These are phyloP conservation scores for Picochlorum sp. DNA, from an alignment of 139 green algal species.

Conservation along the genomic window DNA sequence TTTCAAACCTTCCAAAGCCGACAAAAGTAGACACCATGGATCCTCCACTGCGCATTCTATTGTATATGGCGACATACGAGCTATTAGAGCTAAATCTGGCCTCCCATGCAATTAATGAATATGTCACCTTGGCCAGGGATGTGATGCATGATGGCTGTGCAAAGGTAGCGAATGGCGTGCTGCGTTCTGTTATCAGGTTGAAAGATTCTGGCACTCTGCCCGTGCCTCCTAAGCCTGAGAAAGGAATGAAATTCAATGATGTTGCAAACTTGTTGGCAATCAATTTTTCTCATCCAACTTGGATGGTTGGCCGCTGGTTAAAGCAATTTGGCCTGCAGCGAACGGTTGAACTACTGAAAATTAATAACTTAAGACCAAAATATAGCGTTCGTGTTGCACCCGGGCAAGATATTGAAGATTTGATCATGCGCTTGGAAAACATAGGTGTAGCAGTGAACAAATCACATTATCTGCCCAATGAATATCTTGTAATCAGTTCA, in stretches of 20 bases:
- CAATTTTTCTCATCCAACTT: slow-evolving; percentile 51
- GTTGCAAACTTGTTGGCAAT: slow-evolving; percentile 20
- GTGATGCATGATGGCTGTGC: slow-evolving; percentile 22
- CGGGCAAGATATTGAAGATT: not conserved
- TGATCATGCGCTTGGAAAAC: not conserved
- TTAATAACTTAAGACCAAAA: slow-evolving; percentile 60
- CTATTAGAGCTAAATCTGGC: slow-evolving; percentile 27
- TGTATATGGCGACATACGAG: slow-evolving; percentile 67
- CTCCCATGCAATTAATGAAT: slow-evolving; percentile 39
- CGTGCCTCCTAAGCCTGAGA: not conserved
- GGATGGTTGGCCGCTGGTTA: slow-evolving; percentile 70
- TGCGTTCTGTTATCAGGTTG: not conserved
- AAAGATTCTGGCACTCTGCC: slow-evolving; percentile 3
- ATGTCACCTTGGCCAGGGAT: slow-evolving; percentile 60
- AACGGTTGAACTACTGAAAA: slow-evolving; percentile 40
- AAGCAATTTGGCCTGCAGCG: slow-evolving; percentile 30
- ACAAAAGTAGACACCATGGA: slow-evolving; percentile 17
- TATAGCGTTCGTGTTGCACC: not conserved
- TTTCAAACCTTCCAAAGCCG: slow-evolving; percentile 20
- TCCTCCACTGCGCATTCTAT: slow-evolving; percentile 23
- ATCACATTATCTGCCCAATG: slow-evolving; percentile 36
- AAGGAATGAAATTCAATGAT: not conserved
- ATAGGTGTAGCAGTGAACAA: not conserved
- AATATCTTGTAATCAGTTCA: slow-evolving; percentile 54
- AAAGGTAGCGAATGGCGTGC: slow-evolving; percentile 47